Percentiles rank a stretch among this genome's conserved stretches.
Conservation (phyloP, 2,329 filamentous ascomycete species). For the Trichoderma koningiopsis region DNA sequence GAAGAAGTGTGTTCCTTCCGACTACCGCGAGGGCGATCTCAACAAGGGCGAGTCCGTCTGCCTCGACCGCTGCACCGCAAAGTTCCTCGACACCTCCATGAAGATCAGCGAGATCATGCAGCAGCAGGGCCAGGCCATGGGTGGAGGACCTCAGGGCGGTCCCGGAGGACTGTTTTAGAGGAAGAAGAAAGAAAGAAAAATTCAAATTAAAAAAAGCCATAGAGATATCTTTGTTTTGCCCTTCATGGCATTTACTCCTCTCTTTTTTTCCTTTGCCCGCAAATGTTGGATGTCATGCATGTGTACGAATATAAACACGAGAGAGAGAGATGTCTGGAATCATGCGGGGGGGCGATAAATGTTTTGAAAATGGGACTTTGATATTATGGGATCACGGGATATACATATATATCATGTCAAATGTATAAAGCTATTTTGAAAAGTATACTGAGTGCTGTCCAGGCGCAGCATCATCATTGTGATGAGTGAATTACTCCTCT, state of each 20-base stretch:
- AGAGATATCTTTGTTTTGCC: neutral
- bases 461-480: slow-evolving; percentile 30
- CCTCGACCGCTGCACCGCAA: slow-evolving; percentile 93
- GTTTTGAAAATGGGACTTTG: neutral
- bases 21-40: slow-evolving; percentile 94
- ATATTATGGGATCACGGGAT: slow-evolving; percentile 22
- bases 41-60: slow-evolving; percentile 99
- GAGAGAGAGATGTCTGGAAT: neutral
- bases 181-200: too few relatives aligned
- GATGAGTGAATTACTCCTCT: slow-evolving; percentile 30
- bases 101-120: slow-evolving; percentile 98
- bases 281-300: neutral
- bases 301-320: slow-evolving; percentile 23
- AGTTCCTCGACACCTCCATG: slow-evolving; percentile 98
- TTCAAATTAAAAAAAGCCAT: neutral
- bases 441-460: slow-evolving; percentile 14
- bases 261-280: neutral
- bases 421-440: slow-evolving; percentile 34
- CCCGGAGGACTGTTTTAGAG: slow-evolving; percentile 41
- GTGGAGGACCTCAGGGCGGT: slow-evolving; percentile 48
- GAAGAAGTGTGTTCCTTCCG: slow-evolving; percentile 86
- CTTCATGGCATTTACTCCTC: neutral
- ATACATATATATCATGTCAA: slow-evolving; percentile 24
- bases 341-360: neutral
- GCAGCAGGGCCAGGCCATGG: slow-evolving; percentile 72